Evolutionary conservation across 2,329 filamentous ascomycete species (phyloP), one percentile per base, ranked within the genome.

Genomic region (Sporothrix schenckii): DNA sequence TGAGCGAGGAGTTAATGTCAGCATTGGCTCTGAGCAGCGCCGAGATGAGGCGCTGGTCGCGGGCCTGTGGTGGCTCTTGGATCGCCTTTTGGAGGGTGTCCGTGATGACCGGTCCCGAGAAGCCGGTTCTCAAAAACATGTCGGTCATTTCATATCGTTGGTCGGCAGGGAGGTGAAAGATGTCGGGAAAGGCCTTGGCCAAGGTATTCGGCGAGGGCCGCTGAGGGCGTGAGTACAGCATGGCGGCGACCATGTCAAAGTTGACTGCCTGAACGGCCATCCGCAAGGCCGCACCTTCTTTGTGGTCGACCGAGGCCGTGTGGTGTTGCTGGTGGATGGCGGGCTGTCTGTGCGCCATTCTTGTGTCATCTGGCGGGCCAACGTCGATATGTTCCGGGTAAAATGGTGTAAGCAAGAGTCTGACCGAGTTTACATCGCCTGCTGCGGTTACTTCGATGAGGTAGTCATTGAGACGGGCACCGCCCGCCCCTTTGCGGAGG

Each of bases 1-100:
- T 76, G 16, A 88, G 79, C 54, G 84, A 83, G 69, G 84, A 85
- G 72, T 87, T 87, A 50, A 86, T 81, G 63, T 88, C 85, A 4
- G 84, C 84, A 16, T 84, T 82, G 71, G 86, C 79, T 2, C 81
- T 79, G 5, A 89, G 78, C 3, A 88, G 77, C 4, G 88, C 79
- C 7, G 81, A 80, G 69, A 89, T 85, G 13, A 89, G 77, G 1
- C 80, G 79, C 54, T 84, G 81, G 52, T 88, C 86, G 50, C 85
- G 80, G 53, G 80, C 78, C 0, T 82, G 80, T 1, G 80, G 79
- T 14, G 81, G 79, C 54, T 86, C 83, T 16, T 81, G 80, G 54
- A 88, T 83, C n/a, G 84, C 83, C 30, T 83, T 81, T 71, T 87
- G 83, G 1, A 88, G 75, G 1, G 85, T 84, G 0, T 79, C 79